These are phyloP conservation scores for Zhuliangozyma parablackwelliae DNA, from an alignment of 1,139 yeast species.

Conservation along the genomic window DNA sequence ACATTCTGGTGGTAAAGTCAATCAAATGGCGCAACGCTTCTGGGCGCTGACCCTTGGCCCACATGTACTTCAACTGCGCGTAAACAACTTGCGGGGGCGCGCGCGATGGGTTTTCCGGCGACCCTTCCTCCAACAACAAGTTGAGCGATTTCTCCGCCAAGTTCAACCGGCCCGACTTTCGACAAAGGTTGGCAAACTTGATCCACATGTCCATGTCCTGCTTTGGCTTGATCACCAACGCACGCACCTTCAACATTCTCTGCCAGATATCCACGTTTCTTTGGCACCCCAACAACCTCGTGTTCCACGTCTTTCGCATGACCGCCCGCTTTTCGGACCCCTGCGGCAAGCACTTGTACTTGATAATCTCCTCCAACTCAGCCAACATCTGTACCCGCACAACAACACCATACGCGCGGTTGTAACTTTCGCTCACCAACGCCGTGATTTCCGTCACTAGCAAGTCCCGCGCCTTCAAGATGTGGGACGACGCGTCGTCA, in stretches of 20 bases:
- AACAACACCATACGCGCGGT: slow-evolving; percentile 94
- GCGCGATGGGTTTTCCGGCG: slow-evolving; percentile 59
- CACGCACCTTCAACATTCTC: slow-evolving; percentile 87
- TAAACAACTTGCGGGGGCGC: slow-evolving; percentile 96
- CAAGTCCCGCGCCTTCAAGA: slow-evolving; percentile 78
- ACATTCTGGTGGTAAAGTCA: slow-evolving; percentile 88
- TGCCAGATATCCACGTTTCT: slow-evolving; percentile 98
- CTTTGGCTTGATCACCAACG: slow-evolving; percentile 89
- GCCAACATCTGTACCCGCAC: slow-evolving; percentile 97
- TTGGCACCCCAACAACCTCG: slow-evolving; percentile 88
- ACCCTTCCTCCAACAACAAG: slow-evolving; percentile 61
- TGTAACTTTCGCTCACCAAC: slow-evolving; percentile 90
- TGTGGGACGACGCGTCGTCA: slow-evolving; percentile 75
- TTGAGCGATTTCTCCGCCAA: slow-evolving; percentile 90
- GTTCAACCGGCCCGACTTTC: slow-evolving; percentile 89
- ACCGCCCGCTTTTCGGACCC: slow-evolving; percentile 72
- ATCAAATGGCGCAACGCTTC: slow-evolving; percentile 84
- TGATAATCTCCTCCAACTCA: slow-evolving; percentile 90
- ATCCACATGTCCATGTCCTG: slow-evolving; percentile 99
- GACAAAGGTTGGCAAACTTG: slow-evolving; percentile 91
- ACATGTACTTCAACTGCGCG: slow-evolving; percentile 93
- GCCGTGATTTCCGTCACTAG: slow-evolving; percentile 93
- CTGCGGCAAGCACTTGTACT: slow-evolving; percentile 79
- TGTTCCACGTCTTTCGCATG: slow-evolving; percentile 92
- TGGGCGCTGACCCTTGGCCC: slow-evolving; percentile 89